phyloP scores from a whole-genome alignment of 169 alveolate species.

The Plasmodium yoelii region DNA sequence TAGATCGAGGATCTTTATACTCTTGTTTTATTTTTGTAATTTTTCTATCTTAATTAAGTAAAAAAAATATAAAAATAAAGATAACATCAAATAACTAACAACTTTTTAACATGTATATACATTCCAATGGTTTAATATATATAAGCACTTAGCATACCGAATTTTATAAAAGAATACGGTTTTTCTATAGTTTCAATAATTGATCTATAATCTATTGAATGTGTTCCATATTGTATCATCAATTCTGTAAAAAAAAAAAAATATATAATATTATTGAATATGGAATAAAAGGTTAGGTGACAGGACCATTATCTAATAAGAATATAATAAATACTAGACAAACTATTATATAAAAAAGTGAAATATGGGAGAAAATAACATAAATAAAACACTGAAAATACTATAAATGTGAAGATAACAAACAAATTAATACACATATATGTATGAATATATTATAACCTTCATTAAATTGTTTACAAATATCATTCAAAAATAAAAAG shows the following conservation, averaged over 20 bases:
- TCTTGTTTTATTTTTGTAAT: conserved; percentile 83
- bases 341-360: neutral
- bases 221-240: conserved; percentile 77
- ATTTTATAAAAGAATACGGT: conserved; percentile 84
- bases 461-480: conserved; percentile 82
- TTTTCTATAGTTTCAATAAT: conserved; percentile 79
- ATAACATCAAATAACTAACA: neutral
- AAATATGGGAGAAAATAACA: neutral
- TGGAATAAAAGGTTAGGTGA: neutral
- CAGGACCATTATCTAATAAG: neutral
- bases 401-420: neutral
- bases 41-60: conserved; percentile 79
- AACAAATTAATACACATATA: neutral
- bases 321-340: too few relatives aligned
- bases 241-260: conserved; percentile 52
- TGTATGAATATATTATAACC: conserved; percentile 19
- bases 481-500: conserved; percentile 81
- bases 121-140: neutral
- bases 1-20: conserved; percentile 84
- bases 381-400: neutral
- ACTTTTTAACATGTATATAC: neutral
- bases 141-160: conserved; percentile 75
- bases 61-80: conserved; percentile 8
- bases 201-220: conserved; percentile 74
- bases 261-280: neutral